These are phyloP conservation scores for Arthrobotrys pseudoclavata DNA, from an alignment of 2,329 filamentous ascomycete species.

Conservation along the genomic window DNA sequence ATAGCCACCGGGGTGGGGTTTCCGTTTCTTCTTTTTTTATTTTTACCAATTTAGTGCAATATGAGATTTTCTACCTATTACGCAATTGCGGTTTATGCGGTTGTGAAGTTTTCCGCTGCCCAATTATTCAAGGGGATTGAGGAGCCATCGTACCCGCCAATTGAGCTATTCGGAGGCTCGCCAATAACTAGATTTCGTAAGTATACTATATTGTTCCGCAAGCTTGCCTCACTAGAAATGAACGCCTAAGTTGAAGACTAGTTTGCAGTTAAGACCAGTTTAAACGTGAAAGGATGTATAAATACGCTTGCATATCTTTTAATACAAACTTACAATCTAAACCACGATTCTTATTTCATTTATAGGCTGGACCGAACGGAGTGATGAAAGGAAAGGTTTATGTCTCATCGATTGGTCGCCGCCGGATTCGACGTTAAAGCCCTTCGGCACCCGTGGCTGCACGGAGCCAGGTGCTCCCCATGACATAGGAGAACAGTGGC, in stretches of 20 bases:
- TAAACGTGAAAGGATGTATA: no score
- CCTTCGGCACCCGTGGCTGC: slow-evolving; percentile 30
- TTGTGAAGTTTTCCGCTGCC: background rate
- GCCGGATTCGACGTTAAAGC: slow-evolving; percentile 32
- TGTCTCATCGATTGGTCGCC: slow-evolving; percentile 52
- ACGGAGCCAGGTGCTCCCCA: background rate
- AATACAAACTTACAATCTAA: no score
- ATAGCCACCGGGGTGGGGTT: no score
- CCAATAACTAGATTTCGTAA: slow-evolving; percentile 6
- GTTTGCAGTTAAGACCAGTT: no score
- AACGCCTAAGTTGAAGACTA: background rate
- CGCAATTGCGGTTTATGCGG: background rate
- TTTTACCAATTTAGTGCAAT: background rate
- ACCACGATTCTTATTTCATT: background rate
- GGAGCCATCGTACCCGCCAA: slow-evolving; percentile 8
- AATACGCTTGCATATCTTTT: background rate
- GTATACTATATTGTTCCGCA: background rate
- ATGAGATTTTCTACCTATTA: background rate
- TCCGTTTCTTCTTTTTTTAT: background rate
- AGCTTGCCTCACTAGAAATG: background rate
- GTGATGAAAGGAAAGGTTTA: background rate
- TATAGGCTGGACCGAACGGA: slow-evolving; percentile 37
- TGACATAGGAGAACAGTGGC: slow-evolving; percentile 35
- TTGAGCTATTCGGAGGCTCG: slow-evolving; percentile 2
- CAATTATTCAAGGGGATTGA: background rate